Percentiles rank a stretch among this genome's conserved stretches.
phyloP scores from a whole-genome alignment of 2,329 filamentous ascomycete species.

The Fonsecaea nubica region DNA sequence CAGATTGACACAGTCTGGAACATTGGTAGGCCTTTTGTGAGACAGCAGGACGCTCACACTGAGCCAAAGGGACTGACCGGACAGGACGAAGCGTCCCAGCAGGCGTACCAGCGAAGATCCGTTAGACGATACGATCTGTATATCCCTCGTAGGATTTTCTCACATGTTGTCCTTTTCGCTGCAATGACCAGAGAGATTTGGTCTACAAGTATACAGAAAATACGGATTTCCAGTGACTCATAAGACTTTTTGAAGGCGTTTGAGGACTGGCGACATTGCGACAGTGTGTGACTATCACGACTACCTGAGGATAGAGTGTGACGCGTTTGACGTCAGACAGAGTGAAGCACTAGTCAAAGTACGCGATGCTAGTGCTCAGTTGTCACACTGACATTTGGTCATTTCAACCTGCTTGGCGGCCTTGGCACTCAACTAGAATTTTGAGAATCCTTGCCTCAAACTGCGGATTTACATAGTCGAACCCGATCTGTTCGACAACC shows the following conservation, averaged over 20 bases:
- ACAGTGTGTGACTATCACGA: neutral
- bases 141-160: neutral
- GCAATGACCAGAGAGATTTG: neutral
- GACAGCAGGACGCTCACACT: neutral
- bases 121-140: neutral
- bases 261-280: too few relatives aligned
- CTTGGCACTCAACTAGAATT: slow-evolving; percentile 9
- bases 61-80: neutral
- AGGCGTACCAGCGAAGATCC: neutral
- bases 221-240: neutral
- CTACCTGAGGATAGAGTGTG: neutral
- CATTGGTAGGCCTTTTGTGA: neutral
- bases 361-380: neutral
- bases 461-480: neutral
- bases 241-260: too few relatives aligned
- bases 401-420: slow-evolving; percentile 1
- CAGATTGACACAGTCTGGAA: neutral
- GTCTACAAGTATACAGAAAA: neutral
- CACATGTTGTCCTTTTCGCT: neutral
- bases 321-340: neutral
- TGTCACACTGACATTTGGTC: neutral
- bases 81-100: neutral
- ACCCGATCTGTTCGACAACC: neutral
- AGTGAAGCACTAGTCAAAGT: neutral
- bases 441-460: slow-evolving; percentile 5